A percentile compares a stretch with the other conserved stretches of the same genome.
Evolutionary conservation across 306 rosid genomes (phyloP).

Genomic region (Hippophae tibetana): DNA sequence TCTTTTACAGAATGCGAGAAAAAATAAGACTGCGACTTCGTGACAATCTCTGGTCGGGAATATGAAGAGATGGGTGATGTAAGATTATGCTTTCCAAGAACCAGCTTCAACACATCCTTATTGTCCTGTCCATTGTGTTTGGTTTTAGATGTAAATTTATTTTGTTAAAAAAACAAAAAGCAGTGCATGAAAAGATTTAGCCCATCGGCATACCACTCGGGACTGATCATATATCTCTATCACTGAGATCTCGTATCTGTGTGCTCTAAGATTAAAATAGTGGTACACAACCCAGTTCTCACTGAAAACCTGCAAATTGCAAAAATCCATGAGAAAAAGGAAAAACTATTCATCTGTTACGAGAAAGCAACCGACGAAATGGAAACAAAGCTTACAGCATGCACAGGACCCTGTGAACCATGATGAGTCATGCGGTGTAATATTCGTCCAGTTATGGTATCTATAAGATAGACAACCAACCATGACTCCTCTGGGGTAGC

Average conservation of each 20-base stretch:
- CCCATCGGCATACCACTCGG: constrained; percentile 64
- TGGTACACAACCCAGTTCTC: constrained; percentile 99
- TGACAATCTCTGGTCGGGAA: constrained; percentile 68
- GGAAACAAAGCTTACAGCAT: constrained; percentile 56
- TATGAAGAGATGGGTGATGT: constrained; percentile 78
- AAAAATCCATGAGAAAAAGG: constrained; percentile 14
- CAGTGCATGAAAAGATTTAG: constrained; percentile 3
- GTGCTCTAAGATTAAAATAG: constrained; percentile 96
- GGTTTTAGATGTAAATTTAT: constrained; percentile 8
- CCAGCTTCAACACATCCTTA: constrained; percentile 82
- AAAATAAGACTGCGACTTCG: constrained; percentile 79
- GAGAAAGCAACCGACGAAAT: constrained; percentile 15
- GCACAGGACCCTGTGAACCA: constrained; percentile 95
- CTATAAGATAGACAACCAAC: constrained; percentile 79
- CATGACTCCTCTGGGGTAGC: constrained; percentile 84
- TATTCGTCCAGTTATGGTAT: constrained; percentile 82
- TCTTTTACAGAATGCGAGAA: constrained; percentile 87
- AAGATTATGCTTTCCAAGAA: constrained; percentile 96
- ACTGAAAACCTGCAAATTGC: constrained; percentile 66
- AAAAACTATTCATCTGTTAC: constrained; percentile 10
- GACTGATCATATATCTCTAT: constrained; percentile 95
- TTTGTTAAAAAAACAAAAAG: constrained; percentile 7
- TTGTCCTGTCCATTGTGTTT: constrained; percentile 53
- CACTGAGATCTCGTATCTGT: constrained; percentile 94
- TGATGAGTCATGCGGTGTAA: constrained; percentile 87